These are phyloP conservation scores for Triangularia setosa DNA, from an alignment of 2,329 filamentous ascomycete genomes.

Conservation along the genomic window DNA sequence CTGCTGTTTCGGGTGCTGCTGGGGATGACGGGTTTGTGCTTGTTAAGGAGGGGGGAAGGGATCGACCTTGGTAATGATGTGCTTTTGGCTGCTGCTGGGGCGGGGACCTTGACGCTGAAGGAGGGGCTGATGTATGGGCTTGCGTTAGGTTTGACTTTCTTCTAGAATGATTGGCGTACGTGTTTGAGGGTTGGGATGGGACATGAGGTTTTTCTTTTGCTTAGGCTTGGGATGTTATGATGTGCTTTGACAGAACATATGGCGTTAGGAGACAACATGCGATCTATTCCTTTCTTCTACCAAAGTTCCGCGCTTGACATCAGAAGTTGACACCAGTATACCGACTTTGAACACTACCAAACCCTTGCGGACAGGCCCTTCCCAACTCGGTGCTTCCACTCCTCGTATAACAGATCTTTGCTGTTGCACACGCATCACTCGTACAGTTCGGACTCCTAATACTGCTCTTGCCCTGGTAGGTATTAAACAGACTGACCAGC, in stretches of 20 bases:
- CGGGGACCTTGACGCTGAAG: conserved; percentile 9
- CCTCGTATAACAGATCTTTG: conserved; percentile 58
- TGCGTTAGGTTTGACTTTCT: neutral
- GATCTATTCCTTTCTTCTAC: neutral
- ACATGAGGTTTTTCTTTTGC: neutral
- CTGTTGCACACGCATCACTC: conserved; percentile 45
- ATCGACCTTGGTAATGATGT: neutral
- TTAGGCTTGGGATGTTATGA: neutral
- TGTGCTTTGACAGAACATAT: neutral
- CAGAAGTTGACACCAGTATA: conserved; percentile 35
- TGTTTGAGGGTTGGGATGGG: neutral
- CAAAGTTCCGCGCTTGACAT: neutral
- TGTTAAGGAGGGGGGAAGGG: neutral
- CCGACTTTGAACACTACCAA: conserved; percentile 36
- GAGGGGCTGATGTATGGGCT: conserved; percentile 3
- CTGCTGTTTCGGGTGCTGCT: neutral
- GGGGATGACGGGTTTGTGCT: neutral
- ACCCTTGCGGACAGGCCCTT: conserved; percentile 49
- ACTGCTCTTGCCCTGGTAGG: conserved; percentile 49
- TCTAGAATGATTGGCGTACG: neutral
- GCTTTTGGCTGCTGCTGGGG: conserved; percentile 7
- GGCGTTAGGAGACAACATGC: neutral
- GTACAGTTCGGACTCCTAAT: conserved; percentile 49
- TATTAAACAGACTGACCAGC: conserved; percentile 49
- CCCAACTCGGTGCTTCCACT: conserved; percentile 52